These are phyloP conservation scores for Clonostachys solani DNA, from an alignment of 2,329 filamentous ascomycete species.

Conservation along the genomic window DNA sequence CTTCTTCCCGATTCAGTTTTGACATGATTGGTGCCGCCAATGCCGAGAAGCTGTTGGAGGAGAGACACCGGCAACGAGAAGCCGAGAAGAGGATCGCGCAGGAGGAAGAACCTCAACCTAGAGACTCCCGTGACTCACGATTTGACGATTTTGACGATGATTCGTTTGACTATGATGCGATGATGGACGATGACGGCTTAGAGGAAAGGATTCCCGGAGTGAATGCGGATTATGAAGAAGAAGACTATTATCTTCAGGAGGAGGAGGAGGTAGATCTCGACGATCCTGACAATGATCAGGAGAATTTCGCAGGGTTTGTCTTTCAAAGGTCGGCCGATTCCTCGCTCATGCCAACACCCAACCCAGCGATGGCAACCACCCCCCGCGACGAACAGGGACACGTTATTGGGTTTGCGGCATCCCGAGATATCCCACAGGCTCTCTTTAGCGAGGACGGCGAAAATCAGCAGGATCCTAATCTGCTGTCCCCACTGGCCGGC, in stretches of 20 bases:
- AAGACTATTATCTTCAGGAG: slow-evolving; percentile 17
- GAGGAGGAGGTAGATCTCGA: slow-evolving; percentile 20
- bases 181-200: slow-evolving; percentile 60
- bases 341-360: slow-evolving; percentile 31
- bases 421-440: slow-evolving; percentile 30
- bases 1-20: slow-evolving; percentile 77
- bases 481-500: slow-evolving; percentile 1
- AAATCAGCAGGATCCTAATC: neutral
- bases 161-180: slow-evolving; percentile 55
- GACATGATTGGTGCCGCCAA: slow-evolving; percentile 70
- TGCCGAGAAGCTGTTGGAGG: slow-evolving; percentile 66
- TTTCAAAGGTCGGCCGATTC: slow-evolving; percentile 51
- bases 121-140: slow-evolving; percentile 37
- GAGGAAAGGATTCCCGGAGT: slow-evolving; percentile 64
- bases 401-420: slow-evolving; percentile 52
- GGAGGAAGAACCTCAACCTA: slow-evolving; percentile 16
- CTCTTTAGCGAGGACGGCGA: neutral
- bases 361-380: slow-evolving; percentile 12
- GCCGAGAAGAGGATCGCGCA: slow-evolving; percentile 50
- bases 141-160: slow-evolving; percentile 62
- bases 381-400: slow-evolving; percentile 51
- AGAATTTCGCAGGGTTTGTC: slow-evolving; percentile 57
- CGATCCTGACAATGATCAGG: slow-evolving; percentile 52
- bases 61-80: slow-evolving; percentile 64
- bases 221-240: slow-evolving; percentile 41